Evolutionary conservation across 176 grass and related monocot species (phyloP).

Genomic region (Puccinellia tenuiflora): DNA sequence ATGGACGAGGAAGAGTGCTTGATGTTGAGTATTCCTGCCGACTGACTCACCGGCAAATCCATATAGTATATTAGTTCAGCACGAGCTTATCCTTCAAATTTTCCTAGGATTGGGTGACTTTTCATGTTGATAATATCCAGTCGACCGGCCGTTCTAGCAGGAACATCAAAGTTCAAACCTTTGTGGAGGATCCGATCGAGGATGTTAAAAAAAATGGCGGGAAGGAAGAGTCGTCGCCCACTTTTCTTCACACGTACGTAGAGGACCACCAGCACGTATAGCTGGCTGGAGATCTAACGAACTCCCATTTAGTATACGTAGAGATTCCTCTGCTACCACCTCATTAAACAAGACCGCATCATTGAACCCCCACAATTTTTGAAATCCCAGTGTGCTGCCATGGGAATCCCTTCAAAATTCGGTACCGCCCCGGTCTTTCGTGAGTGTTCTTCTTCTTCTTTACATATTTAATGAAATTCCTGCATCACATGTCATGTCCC

Average conservation of each 20-base stretch:
- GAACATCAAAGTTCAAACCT: not conserved
- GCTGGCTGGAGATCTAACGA: slow-evolving; percentile 29
- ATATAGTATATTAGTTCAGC: not conserved
- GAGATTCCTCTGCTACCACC: not conserved
- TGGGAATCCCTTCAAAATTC: not conserved
- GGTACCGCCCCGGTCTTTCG: not conserved
- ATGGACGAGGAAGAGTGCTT: not conserved
- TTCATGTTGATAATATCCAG: too few relatives aligned
- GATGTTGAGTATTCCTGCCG: not conserved
- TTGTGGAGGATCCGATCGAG: too few relatives aligned
- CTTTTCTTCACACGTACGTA: not conserved
- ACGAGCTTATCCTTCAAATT: not conserved
- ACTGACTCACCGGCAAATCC: not conserved
- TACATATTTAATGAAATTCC: not conserved
- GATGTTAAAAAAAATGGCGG: not conserved
- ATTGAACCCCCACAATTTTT: not conserved
- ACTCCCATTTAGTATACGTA: not conserved
- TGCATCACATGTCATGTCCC: not conserved
- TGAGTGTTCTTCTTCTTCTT: not conserved
- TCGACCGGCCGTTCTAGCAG: not conserved
- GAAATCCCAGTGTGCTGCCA: not conserved
- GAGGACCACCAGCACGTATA: not conserved
- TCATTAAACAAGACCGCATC: not conserved
- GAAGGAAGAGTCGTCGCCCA: not conserved
- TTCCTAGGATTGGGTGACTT: not conserved